Base-by-base conservation (phyloP, 495 filamentous ascomycete species). In the Collariella sp. region DNA sequence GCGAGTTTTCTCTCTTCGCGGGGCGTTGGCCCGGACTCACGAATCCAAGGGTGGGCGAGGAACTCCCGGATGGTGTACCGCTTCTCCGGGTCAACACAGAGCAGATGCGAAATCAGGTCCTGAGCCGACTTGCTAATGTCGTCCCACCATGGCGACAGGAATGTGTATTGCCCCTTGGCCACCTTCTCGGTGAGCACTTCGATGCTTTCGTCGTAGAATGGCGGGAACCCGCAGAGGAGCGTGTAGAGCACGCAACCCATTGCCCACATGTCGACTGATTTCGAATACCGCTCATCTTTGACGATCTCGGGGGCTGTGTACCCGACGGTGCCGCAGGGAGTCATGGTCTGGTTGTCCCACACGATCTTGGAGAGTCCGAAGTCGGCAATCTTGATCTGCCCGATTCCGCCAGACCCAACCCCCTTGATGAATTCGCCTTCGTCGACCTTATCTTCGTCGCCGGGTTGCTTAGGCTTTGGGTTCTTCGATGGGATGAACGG, bases 301-400 rank as follows among this genome's bases (percentile, higher is more conserved):
- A 98, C 93, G 46, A 98, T 98, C 69, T 98, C 93, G 5, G 93
- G 93, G n/a, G 93, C 93, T 15, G 93, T 97, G 68, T 98, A 98
- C 29, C 93, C 93, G 50, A 97, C 93, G 3, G 93, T 98, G 31
- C 93, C 93, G 69, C 93, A 98, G 19, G 93, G 93, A 2, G 93
- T 98, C 89, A 96, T 96, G n/a, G 93, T 98, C 65, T 95, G 88
- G 52, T 81, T 90, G 62, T 98, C 94, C 93, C 93, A 98, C 10
- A 98, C 89, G 50, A 98, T 84, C 71, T 98, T 98, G 41, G 91
- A 96, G 10, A 98, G 73, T 52, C 93, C 93, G 67, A 98, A 98
- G 67, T 98, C 93, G 56, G 93, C 93, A 66, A 98, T 91, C 76
- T 97, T 97, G 73, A 98, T 95, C 52, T 74, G 74, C 24, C 93